Percentiles rank a stretch among this genome's conserved stretches.
These are phyloP conservation scores for Saccharomyces hybrid DNA, from an alignment of 1,139 yeast genomes.

Conservation along the genomic window DNA sequence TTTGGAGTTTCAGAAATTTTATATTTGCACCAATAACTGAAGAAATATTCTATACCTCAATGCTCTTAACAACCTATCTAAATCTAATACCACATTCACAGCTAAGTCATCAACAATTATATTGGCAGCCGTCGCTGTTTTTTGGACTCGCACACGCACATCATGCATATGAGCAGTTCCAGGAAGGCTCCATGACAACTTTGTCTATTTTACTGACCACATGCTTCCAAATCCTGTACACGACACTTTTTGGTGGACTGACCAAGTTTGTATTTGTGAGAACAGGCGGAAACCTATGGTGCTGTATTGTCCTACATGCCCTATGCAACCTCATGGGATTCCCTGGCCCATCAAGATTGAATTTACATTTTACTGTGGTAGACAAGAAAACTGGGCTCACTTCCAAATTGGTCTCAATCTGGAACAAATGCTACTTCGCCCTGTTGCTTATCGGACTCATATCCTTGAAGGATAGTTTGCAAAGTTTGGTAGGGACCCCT, in stretches of 20 bases:
- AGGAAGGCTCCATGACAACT: conserved; percentile 26
- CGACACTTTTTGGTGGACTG: conserved; percentile 71
- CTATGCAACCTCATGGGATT: conserved; percentile 77
- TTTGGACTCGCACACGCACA: conserved; percentile 92
- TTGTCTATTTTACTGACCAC: conserved; percentile 37
- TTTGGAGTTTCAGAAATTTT: conserved; percentile 56
- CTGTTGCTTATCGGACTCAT: conserved; percentile 15
- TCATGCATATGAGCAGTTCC: conserved; percentile 58
- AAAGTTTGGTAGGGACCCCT: not conserved
- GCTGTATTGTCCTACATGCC: conserved; percentile 56
- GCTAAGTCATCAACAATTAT: conserved; percentile 30
- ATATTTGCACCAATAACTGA: conserved; percentile 83
- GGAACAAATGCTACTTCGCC: conserved; percentile 20
- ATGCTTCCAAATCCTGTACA: conserved; percentile 57
- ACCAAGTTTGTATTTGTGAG: conserved; percentile 53
- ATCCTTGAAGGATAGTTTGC: conserved; percentile 11
- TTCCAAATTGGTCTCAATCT: conserved; percentile 11
- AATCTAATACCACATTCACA: conserved; percentile 28
- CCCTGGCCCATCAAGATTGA: conserved; percentile 38
- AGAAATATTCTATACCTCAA: conserved; percentile 70
- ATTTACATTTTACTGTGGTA: conserved; percentile 13
- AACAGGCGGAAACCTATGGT: conserved; percentile 49
- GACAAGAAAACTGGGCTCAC: conserved; percentile 3
- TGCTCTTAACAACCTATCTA: conserved; percentile 40
- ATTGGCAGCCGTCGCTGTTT: conserved; percentile 49